These are phyloP conservation scores for Capsicum rhomboideum DNA, from an alignment of 257 asterid species.

Conservation along the genomic window DNA sequence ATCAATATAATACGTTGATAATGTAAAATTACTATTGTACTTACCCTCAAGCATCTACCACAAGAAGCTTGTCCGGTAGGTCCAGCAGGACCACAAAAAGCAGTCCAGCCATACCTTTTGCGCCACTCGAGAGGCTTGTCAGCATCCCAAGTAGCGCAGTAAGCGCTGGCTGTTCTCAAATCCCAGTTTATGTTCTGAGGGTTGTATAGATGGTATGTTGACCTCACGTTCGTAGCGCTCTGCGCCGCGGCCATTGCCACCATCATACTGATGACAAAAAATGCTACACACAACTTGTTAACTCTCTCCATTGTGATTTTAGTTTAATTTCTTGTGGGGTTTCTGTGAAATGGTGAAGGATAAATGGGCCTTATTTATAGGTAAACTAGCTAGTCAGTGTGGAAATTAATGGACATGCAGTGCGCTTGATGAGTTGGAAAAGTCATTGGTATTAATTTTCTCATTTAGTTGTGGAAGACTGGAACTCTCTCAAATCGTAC, in stretches of 20 bases:
- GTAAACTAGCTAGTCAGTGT: not conserved
- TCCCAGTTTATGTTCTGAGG: constrained; percentile 9
- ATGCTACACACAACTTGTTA: not conserved
- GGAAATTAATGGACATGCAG: not conserved
- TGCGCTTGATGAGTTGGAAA: too few species aligned
- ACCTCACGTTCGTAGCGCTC: constrained; percentile 4
- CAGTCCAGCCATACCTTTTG: constrained; percentile 10
- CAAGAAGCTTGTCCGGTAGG: not conserved
- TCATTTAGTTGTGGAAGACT: not conserved
- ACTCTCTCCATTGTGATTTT: not conserved
- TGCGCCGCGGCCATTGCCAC: not conserved
- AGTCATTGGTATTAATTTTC: too few species aligned
- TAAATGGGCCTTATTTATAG: not conserved
- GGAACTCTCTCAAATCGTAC: not conserved
- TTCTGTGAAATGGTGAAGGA: not conserved
- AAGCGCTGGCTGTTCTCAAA: constrained; percentile 1
- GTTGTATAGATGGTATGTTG: constrained; percentile 1
- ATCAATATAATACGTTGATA: too few species aligned
- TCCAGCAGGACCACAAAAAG: constrained; percentile 9
- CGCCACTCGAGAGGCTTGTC: constrained; percentile 6
- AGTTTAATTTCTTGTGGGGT: not conserved
- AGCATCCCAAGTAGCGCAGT: constrained; percentile 10
- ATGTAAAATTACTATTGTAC: not conserved
- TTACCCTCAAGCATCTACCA: constrained; percentile 4
- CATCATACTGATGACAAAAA: not conserved